phyloP scores from a whole-genome alignment of 2,329 filamentous ascomycete genomes.

The Cryphonectria carpinicola region DNA sequence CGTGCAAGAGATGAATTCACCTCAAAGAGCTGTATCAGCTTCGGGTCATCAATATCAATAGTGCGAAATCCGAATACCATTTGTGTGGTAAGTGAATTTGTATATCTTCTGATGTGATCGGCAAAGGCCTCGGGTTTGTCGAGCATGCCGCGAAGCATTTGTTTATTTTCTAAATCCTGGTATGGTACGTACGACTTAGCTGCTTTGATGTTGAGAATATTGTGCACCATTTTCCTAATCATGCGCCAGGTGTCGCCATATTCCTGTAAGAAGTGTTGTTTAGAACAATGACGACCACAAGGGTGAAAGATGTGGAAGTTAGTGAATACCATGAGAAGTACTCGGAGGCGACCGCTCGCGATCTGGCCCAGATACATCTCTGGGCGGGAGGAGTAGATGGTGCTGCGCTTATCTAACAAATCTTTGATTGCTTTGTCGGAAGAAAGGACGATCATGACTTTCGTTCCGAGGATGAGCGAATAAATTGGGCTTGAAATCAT shows the following conservation, averaged over 20 bases:
- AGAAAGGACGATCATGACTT: conserved; percentile 51
- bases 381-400: conserved; percentile 53
- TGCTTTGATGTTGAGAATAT: conserved; percentile 50
- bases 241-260: conserved; percentile 43
- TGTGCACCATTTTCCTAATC: conserved; percentile 46
- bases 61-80: conserved; percentile 54
- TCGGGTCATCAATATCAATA: conserved; percentile 44
- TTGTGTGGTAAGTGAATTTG: conserved; percentile 51
- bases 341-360: conserved; percentile 4
- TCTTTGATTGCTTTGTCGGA: conserved; percentile 52
- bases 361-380: conserved; percentile 13
- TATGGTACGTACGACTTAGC: conserved; percentile 56
- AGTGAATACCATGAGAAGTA: conserved; percentile 17
- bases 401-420: conserved; percentile 53
- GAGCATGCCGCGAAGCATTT: conserved; percentile 55
- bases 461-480: conserved; percentile 53
- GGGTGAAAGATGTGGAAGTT: rapidly evolving
- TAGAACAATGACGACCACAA: not conserved
- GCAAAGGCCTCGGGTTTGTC: conserved; percentile 46
- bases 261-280: conserved; percentile 28
- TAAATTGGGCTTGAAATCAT: conserved; percentile 41
- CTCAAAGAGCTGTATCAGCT: conserved; percentile 37
- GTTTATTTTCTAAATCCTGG: conserved; percentile 59
- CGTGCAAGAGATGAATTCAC: not conserved
- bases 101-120: conserved; percentile 51